Percentiles rank a stretch among this genome's conserved stretches.
These are phyloP conservation scores for Phaeolepiota aurea DNA, from an alignment of 768 basidiomycete species.

Conservation along the genomic window DNA sequence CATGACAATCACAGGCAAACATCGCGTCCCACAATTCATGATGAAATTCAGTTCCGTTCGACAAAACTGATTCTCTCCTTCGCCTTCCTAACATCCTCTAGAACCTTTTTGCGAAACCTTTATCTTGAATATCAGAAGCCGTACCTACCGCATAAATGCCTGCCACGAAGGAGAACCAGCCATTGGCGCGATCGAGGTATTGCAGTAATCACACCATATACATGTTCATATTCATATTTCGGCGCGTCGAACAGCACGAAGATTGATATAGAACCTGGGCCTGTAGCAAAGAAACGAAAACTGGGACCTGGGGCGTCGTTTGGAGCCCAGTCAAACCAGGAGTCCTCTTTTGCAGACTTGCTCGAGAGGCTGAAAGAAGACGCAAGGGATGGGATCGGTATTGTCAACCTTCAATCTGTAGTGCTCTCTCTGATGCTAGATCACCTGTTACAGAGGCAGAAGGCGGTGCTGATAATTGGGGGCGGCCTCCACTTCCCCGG, in stretches of 20 bases:
- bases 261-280: conserved; percentile 20
- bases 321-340: conserved; percentile 26
- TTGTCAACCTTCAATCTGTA: conserved; percentile 9
- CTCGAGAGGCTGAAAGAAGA: conserved; percentile 55
- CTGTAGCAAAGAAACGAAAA: conserved; percentile 49
- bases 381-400: conserved; percentile 33
- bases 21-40: conserved; percentile 9
- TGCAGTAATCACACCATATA: conserved; percentile 1
- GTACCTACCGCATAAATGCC: conserved; percentile 11
- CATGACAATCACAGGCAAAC: conserved; percentile 7
- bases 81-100: background rate
- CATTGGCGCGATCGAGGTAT: conserved; percentile 22
- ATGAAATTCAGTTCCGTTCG: too few species aligned
- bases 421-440: background rate
- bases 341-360: conserved; percentile 50
- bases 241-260: conserved; percentile 17
- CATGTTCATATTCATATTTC: conserved; percentile 14
- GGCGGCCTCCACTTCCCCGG: conserved; percentile 46
- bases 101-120: too few species aligned
- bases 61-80: background rate
- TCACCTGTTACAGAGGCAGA: conserved; percentile 49
- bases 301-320: conserved; percentile 30
- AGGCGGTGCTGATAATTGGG: conserved; percentile 74
- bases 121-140: too few species aligned
- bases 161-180: conserved; percentile 19